A percentile compares a stretch with the other conserved stretches of the same genome.
Conservation (phyloP, 768 basidiomycete genomes). For the Coprinopsis sp. region DNA sequence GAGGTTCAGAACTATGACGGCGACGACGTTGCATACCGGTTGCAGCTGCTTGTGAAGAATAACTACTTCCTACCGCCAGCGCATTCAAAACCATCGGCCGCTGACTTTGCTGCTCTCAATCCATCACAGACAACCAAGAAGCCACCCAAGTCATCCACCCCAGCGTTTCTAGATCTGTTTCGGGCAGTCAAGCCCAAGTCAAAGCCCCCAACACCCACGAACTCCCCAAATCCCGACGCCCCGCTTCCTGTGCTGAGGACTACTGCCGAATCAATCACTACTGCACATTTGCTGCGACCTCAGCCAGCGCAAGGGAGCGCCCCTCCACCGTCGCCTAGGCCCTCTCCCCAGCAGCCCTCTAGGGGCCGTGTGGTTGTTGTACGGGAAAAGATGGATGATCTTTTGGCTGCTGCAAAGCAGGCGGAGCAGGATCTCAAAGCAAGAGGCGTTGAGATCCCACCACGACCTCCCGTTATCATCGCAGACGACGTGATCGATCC, state of each 20-base stretch:
- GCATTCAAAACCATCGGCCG: conserved; percentile 72
- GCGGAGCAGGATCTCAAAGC: conserved; percentile 68
- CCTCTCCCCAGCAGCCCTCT: conserved; percentile 26
- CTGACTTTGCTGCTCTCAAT: conserved; percentile 46
- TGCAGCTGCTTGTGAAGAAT: conserved; percentile 80
- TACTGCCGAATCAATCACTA: conserved; percentile 59
- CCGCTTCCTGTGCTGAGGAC: conserved; percentile 52
- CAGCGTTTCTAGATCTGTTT: conserved; percentile 68
- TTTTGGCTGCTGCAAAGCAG: conserved; percentile 66
- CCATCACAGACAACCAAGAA: conserved; percentile 39
- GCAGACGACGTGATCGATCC: conserved; percentile 70
- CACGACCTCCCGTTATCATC: conserved; percentile 18
- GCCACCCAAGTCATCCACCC: conserved; percentile 36
- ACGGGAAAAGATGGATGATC: conserved; percentile 73
- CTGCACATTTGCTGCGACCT: conserved; percentile 30
- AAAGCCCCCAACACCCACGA: conserved; percentile 52
- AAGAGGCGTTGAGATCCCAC: conserved; percentile 27
- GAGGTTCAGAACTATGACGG: conserved; percentile 50
- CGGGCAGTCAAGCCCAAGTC: conserved; percentile 63
- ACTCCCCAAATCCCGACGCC: conserved; percentile 31
- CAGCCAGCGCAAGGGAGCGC: conserved; percentile 31
- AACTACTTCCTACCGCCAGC: conserved; percentile 88
- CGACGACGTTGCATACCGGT: conserved; percentile 82
- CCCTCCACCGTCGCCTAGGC: conserved; percentile 32
- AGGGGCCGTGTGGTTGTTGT: conserved; percentile 74